Conservation (phyloP, 495 filamentous ascomycete genomes). For the Podospora bellae-mahoneyi region DNA sequence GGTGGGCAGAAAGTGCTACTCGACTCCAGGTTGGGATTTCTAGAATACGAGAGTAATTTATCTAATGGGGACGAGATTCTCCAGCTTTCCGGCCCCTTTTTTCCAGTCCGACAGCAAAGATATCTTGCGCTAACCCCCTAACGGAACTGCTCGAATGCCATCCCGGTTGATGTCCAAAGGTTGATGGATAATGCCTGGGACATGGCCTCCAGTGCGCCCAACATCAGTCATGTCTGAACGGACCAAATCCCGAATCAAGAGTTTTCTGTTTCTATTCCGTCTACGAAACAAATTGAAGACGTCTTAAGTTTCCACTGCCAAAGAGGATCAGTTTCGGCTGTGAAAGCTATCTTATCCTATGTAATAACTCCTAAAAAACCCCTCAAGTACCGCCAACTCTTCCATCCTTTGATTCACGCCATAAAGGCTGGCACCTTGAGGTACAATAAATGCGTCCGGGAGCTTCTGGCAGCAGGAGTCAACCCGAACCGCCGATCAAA, state of each 20-base stretch:
- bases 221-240: constrained; percentile 12
- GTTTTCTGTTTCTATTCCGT: background rate
- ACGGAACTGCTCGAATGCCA: background rate
- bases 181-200: constrained; percentile 18
- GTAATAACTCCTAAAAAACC: background rate
- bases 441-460: background rate
- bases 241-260: background rate
- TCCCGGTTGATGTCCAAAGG: constrained; percentile 3
- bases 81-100: background rate
- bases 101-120: no score
- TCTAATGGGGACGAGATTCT: background rate
- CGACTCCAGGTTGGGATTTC: background rate
- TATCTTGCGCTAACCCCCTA: no score
- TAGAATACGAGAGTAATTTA: background rate
- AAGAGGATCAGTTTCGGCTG: background rate
- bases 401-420: background rate
- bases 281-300: background rate
- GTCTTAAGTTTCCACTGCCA: background rate
- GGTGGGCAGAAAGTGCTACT: no score
- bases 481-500: background rate
- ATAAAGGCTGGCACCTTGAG: background rate
- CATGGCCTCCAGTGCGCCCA: constrained; percentile 16
- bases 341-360: background rate
- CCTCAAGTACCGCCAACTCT: background rate
- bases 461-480: background rate